Evolutionary conservation across 2,329 filamentous ascomycete genomes (phyloP), one percentile per base, ranked within the genome.

Genomic region (Pyricularia pennisetigena): DNA sequence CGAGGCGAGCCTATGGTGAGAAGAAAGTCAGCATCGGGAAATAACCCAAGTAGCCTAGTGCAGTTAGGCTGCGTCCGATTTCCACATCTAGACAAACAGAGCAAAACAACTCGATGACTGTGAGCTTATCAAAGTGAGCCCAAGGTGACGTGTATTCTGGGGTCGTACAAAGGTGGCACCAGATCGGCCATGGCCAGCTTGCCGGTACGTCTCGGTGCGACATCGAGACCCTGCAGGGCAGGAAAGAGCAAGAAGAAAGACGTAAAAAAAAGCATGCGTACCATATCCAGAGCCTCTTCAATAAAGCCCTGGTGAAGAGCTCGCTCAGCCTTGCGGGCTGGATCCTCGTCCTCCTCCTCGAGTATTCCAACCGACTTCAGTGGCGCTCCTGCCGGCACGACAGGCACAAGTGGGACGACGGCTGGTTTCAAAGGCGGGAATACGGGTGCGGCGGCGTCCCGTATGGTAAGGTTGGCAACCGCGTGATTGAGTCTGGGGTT

Each of bases 201-300:
- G 28, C 24, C 59, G 59, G 59, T 63, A 63, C 12, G 24, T 29
- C 23, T 63, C 23, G 1, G 32, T 49, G 64, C 4, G 16, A 30
- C 14, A 20, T 49, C 23, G 30, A 24, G 64, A 8, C 10, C 10
- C n/a, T 41, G 64, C 54, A 28, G 28, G 26, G 10, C 2, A 16
- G 26, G 63, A 24, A 30, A 29, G 32, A 57, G 1, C 68, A 67
- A 20, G 12, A 12, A 64, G 24, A 35, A 64, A 24, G 68, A 4
- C 68, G 9, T 67, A 66, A 59, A 30, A 67, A 20, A 61, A 35
- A 32, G n/a, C 20, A 41, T 7, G 76, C 82, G 74, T 81, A 94
- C 92, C 93, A 97, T 96, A 72, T 88, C 85, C 72, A 97, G 85
- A 70, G 94, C 94, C 77, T 94, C 90, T 72, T 89, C 86, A 87